A percentile compares a stretch with the other conserved stretches of the same genome.
Evolutionary conservation across 805 yeast genomes (phyloP).

Genomic region (Candida sithepensis): DNA sequence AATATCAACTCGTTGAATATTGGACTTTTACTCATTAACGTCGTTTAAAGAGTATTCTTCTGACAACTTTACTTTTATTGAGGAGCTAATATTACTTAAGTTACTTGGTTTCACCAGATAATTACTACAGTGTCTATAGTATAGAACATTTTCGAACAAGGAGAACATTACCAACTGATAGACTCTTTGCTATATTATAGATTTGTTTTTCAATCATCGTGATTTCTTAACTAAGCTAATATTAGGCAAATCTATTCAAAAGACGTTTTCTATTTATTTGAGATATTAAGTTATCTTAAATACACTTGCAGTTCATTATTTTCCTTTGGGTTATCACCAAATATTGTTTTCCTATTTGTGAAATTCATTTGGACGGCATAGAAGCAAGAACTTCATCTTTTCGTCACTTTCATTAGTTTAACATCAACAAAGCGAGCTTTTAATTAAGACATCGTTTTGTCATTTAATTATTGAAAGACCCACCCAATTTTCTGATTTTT

Average conservation of each 20-base stretch:
- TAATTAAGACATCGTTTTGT: slow-evolving; percentile 38
- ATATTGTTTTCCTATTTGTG: background rate
- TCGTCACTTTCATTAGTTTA: background rate
- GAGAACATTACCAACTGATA: background rate
- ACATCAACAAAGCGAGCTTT: slow-evolving; percentile 34
- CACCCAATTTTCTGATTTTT: background rate
- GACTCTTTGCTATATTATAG: background rate
- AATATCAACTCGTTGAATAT: background rate
- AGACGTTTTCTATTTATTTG: slow-evolving; percentile 7
- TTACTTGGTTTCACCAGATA: background rate
- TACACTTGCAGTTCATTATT: background rate
- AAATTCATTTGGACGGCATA: background rate
- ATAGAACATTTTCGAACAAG: background rate
- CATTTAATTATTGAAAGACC: background rate
- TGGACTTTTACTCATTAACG: background rate
- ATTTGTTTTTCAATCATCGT: background rate
- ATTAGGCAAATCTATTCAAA: background rate
- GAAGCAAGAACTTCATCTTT: slow-evolving; percentile 1
- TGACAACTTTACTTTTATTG: background rate
- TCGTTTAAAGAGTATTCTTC: background rate
- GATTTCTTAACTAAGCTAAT: background rate
- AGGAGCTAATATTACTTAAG: background rate
- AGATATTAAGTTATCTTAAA: slow-evolving; percentile 24
- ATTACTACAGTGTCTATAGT: background rate
- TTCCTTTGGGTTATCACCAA: background rate